Evolutionary conservation across 2,329 filamentous ascomycete species (phyloP).

Genomic region (Fusarium ramigenum): DNA sequence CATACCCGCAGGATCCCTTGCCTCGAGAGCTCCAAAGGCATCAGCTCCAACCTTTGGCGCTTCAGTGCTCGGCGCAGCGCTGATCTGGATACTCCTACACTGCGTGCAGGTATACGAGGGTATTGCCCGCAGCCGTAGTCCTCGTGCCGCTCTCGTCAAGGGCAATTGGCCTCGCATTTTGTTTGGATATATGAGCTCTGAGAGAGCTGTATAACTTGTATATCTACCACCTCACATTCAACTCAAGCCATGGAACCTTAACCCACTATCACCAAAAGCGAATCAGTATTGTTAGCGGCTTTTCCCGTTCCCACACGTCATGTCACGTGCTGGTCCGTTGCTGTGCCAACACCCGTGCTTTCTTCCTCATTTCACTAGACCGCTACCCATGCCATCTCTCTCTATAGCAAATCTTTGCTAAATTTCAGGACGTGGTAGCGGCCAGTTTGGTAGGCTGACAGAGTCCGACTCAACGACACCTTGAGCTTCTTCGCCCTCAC

Average conservation of each 20-base stretch:
- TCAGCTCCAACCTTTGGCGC: conserved; percentile 61
- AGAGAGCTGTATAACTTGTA: conserved; percentile 30
- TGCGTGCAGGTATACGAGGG: conserved; percentile 60
- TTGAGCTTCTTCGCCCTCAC: conserved; percentile 18
- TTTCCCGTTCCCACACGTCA: conserved; percentile 46
- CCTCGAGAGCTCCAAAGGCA: conserved; percentile 62
- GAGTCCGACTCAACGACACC: conserved; percentile 24
- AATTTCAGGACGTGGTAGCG: conserved; percentile 34
- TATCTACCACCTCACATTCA: conserved; percentile 24
- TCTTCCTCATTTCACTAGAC: conserved; percentile 13
- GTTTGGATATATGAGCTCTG: conserved; percentile 33
- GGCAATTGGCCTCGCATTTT: conserved; percentile 57
- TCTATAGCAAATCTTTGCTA: conserved; percentile 36
- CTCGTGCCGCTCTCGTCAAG: conserved; percentile 49
- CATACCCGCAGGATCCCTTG: conserved; percentile 62
- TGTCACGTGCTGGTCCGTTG: conserved; percentile 37
- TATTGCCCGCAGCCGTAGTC: conserved; percentile 43
- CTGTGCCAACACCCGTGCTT: conserved; percentile 38
- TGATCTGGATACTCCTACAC: conserved; percentile 71
- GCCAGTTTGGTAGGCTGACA: conserved; percentile 42
- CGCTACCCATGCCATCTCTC: conserved; percentile 18
- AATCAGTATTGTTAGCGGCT: conserved; percentile 41
- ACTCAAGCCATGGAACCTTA: background rate
- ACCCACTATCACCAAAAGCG: conserved; percentile 21
- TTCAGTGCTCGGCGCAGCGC: conserved; percentile 66